These are phyloP conservation scores for Aspergillus olivimuriae DNA, from an alignment of 495 filamentous ascomycete species.

Conservation along the genomic window DNA sequence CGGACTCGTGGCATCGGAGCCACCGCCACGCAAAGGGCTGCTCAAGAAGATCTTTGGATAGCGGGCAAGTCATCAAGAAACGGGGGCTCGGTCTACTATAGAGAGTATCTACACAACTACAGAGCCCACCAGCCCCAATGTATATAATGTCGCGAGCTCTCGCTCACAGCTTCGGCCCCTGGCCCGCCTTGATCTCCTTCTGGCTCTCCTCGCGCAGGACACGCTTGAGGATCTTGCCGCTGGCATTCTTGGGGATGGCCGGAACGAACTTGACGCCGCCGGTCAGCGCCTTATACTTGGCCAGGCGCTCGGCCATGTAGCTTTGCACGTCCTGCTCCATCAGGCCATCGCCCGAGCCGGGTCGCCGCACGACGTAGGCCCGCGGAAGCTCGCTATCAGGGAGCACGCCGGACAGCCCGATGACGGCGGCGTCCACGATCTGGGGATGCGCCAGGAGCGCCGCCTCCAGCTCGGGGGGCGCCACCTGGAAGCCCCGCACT, in stretches of 20 bases:
- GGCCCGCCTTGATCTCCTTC: constrained; percentile 23
- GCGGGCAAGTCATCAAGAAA: no score
- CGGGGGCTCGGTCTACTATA: no score
- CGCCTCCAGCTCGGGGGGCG: constrained; percentile 76
- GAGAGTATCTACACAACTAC: no score
- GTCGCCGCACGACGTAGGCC: constrained; percentile 63
- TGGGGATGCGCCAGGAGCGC: constrained; percentile 59
- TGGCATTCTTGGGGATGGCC: constrained; percentile 67
- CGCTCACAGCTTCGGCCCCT: constrained; percentile 17
- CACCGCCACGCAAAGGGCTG: no score
- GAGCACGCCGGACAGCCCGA: constrained; percentile 57
- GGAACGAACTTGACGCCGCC: constrained; percentile 77
- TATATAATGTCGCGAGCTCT: no score
- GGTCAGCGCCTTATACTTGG: constrained; percentile 64
- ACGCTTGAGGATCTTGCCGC: constrained; percentile 78
- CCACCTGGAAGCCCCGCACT: constrained; percentile 74
- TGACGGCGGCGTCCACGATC: constrained; percentile 72
- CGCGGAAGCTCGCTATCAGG: constrained; percentile 68
- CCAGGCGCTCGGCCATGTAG: constrained; percentile 49
- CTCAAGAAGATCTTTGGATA: no score
- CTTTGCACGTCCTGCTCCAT: constrained; percentile 50
- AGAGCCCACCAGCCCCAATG: no score
- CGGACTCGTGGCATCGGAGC: no score
- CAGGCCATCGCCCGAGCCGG: constrained; percentile 29
- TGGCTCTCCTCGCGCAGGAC: constrained; percentile 47